These are phyloP conservation scores for Alternaria sp. DNA, from an alignment of 2,329 filamentous ascomycete genomes.

Conservation along the genomic window DNA sequence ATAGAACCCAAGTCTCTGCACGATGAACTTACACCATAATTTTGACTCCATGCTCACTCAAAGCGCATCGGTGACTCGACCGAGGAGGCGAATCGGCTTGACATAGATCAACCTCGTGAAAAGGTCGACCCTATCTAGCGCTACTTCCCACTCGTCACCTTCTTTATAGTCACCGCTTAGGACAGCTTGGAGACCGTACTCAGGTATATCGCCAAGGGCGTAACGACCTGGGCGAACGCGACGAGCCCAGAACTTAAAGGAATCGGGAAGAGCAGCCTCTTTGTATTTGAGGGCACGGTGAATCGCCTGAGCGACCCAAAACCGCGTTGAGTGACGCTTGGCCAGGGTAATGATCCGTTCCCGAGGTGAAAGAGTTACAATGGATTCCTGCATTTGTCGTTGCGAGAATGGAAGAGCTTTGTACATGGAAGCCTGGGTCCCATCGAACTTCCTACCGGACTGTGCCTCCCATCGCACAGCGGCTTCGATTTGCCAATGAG, in stretches of 20 bases:
- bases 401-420: conserved; percentile 62
- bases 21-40: not conserved
- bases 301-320: conserved; percentile 62
- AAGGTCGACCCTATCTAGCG: conserved; percentile 45
- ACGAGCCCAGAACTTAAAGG: conserved; percentile 48
- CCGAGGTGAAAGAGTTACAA: conserved; percentile 54
- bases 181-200: conserved; percentile 20
- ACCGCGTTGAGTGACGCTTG: conserved; percentile 44
- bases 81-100: conserved; percentile 48
- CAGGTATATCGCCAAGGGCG: conserved; percentile 23
- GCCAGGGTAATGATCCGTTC: conserved; percentile 52
- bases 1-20: not conserved
- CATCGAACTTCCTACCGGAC: conserved; percentile 52
- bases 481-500: conserved; percentile 70
- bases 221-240: not conserved
- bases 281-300: conserved; percentile 64
- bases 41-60: not conserved
- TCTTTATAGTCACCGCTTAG: conserved; percentile 25
- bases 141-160: conserved; percentile 57
- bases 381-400: conserved; percentile 56
- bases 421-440: conserved; percentile 21
- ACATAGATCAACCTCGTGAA: conserved; percentile 42
- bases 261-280: conserved; percentile 59
- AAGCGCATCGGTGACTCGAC: conserved; percentile 17
- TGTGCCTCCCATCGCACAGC: conserved; percentile 63